Base-by-base conservation (phyloP, 1,139 yeast species). In the Suhomyces atakaporum region DNA sequence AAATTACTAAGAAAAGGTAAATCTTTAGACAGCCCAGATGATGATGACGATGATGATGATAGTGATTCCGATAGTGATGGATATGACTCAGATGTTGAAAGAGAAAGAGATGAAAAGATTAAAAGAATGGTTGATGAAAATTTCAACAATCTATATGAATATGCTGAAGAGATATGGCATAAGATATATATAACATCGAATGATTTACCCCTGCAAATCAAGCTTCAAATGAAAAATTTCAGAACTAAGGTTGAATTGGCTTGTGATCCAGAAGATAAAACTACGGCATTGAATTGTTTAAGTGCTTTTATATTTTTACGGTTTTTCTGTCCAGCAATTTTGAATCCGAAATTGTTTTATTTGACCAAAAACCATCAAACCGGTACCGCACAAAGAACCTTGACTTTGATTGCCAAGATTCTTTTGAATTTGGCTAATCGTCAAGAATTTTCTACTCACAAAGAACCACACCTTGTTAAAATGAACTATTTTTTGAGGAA, bases 281-380 rank as follows among this genome's bases (percentile, higher is more conserved):
- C 67, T 5, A 70, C 79, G 1, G 72, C 85, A 1, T 59, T 83
- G 39, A 81, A 89, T 51, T 84, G 95, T 39, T 66, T 90, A 23
- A 78, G 94, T 18, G 90, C 96, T 1, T 85, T 92, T 51, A 65
- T 92, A 15, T 92, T 92, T 56, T 63, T 92, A 44, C 67, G 97
- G 43, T 89, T 87, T 56, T 80, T 88, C 49, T 90, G 96, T 53
- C 97, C 97, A 0, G 96, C 96, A 0, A 77, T 92, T 27, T 65
- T 92, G 51, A 89, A 88, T 51, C 97, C 97, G 0, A 88, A 88
- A 51, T 61, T 88, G 31, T 89, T 88, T 56, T 81, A 82, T 44
- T 67, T 92, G 33, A 77, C 88, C 1, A 75, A 77, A 39, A 71
- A 75, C 31, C 92, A 85, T 51, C 88, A 88, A 41, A 72, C 80